Conservation (phyloP, 1,284 basidiomycete species). For the Moniliella sp. region DNA sequence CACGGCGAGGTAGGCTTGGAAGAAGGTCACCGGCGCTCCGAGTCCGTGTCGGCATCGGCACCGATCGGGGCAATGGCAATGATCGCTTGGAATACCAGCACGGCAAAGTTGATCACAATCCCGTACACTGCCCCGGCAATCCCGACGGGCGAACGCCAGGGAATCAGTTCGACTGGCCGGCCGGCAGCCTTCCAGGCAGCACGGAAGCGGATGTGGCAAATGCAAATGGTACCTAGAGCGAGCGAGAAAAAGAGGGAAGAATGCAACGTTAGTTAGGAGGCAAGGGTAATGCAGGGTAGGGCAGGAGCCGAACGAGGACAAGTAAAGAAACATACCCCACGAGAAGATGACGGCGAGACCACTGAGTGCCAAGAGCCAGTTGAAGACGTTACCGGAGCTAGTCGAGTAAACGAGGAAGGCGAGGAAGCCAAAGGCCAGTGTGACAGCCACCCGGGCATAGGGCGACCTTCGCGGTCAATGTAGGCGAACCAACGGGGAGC, state of each 20-base stretch:
- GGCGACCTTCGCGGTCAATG: conserved; percentile 40
- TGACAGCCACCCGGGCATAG: conserved; percentile 36
- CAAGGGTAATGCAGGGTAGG: too few species aligned
- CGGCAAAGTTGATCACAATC: conserved; percentile 28
- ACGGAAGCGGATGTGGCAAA: conserved; percentile 37
- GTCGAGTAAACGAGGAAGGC: conserved; percentile 18
- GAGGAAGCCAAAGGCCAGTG: conserved; percentile 19
- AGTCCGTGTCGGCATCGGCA: conserved; percentile 9
- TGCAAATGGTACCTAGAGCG: conserved; percentile 16
- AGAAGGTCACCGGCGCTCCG: conserved; percentile 36
- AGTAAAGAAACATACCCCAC: too few species aligned
- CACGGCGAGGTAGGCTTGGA: conserved; percentile 20
- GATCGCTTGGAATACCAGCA: conserved; percentile 26
- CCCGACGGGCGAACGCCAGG: conserved; percentile 37
- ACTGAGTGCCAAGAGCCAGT: conserved; percentile 39
- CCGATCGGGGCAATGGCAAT: conserved; percentile 22
- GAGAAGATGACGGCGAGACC: conserved; percentile 40
- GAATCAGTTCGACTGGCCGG: conserved; percentile 37
- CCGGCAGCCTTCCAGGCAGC: conserved; percentile 38
- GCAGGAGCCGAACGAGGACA: too few species aligned
- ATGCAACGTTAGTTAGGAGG: too few species aligned
- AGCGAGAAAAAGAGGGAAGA: too few species aligned
- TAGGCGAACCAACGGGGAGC: conserved; percentile 35
- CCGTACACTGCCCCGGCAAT: conserved; percentile 37
- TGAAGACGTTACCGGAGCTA: conserved; percentile 27